Base-by-base conservation (phyloP, 352 stramenopile species). In the Phytopythium sindhum region DNA sequence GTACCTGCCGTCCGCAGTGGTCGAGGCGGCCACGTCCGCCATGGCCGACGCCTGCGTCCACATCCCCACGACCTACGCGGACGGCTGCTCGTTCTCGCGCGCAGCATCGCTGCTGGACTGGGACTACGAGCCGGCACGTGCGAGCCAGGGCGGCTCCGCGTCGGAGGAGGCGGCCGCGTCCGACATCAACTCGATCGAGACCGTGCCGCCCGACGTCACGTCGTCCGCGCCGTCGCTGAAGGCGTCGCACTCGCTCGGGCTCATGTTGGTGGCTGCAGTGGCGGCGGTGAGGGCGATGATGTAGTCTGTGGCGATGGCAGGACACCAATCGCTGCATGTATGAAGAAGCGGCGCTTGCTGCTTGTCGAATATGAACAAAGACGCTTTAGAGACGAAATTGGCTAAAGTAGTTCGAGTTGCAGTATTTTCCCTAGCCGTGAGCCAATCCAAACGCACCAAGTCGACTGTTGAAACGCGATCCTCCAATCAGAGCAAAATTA, bases 21-120 rank as follows among this genome's bases (percentile, higher is more conserved):
- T 53, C 19, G 69, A 74, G 12, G 67, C 63, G 31, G 52, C 84
- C n/a, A 65, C 63, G 45, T 61, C 70, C 9, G 72, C 62, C 35
- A 81, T 90, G 53, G 71, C 60, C 57, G 64, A 68, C 23, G 72
- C 77, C 28, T 88, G 78, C 51, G 69, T 88, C 11, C 77, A 84
- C 53, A 55, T 87, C 35, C 68, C 78, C 21, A 77, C 79, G 47
- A 77, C 76, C 41, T 90, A 80, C 67, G 69, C 78, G 0, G 77
- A 81, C 59, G 70, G 67, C 39, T 90, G 81, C 66, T 67, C 68
- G 17, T 90, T 78, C 57, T 70, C 70, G 23, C 81, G 78, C 26
- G 66, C 67, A 33, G 77, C 73, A 11, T 68, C 72, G 31, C 73
- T 88, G 6, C 54, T 85, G 28, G 75, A 84, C 47, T 88, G 81